Evolutionary conservation across 805 yeast genomes (phyloP), one percentile per base, ranked within the genome.

Genomic region (Saccharomycopsis malanga): DNA sequence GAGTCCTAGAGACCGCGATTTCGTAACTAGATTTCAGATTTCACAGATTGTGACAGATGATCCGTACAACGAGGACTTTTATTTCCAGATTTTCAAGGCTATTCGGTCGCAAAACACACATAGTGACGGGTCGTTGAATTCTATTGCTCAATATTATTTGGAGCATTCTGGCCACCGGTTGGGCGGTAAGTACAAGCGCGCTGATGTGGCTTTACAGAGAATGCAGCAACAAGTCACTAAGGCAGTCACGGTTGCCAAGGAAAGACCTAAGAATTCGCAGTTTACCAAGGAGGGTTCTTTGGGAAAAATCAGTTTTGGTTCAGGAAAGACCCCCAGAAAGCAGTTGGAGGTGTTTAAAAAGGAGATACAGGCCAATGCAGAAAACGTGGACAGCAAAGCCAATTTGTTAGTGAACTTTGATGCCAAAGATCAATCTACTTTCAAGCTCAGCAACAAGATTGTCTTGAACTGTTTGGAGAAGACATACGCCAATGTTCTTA

Each of bases 151-250:
- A 61, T 93, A 95, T 10, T 89, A 89, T 59, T 69, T 88, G 61
- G 93, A 87, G 59, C 94, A 84, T 62, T 82, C 95, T 49, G 95
- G 96, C 44, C 95, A 87, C 65, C 77, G 93, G 65, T 70, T 86
- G 48, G 95, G 95, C 57, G 94, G 94, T 44, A 79, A 88, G 63
- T 72, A 79, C 53, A 83, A 81, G 66, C 73, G 91, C 62, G 91
- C 89, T 6, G 95, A 87, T 64, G 80, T 87, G 54, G 96, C 96
- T 1, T 73, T 89, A 58, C 96, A 87, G 70, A 81, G 97, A 72
- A 87, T 93, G 96, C 97, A 91, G 68, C 96, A 88, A 63, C 98
- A 91, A 69, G 96, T 91, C 45, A 94, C 88, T 60, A 87, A 85
- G 59, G 98, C 98, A 14, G 97, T 91, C 15, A 85, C 91, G 46